Conservation (phyloP, 2,329 filamentous ascomycete genomes). For the Apiospora koreana region DNA sequence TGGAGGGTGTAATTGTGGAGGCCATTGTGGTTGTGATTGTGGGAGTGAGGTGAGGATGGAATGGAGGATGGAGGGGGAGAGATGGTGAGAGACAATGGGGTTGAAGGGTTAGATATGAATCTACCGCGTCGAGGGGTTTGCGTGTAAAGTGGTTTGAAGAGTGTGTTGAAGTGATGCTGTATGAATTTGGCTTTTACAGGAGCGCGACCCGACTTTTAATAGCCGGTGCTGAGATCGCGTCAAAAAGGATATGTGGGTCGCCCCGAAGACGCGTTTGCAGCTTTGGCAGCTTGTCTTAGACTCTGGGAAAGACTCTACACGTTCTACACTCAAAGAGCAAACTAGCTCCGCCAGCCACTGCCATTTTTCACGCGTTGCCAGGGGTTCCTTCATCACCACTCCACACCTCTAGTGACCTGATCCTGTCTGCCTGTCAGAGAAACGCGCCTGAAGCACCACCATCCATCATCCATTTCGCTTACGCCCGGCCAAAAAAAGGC, state of each 20-base stretch:
- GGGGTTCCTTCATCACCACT: neutral
- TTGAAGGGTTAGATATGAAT: neutral
- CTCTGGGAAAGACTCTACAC: neutral
- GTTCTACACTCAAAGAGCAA: neutral
- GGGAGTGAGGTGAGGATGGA: slow-evolving; percentile 14
- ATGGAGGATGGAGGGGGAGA: slow-evolving; percentile 21
- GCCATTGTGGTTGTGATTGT: slow-evolving; percentile 60
- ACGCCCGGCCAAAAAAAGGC: neutral
- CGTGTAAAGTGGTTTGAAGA: slow-evolving; percentile 9
- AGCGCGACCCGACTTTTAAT: slow-evolving; percentile 11
- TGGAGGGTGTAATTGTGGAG: slow-evolving; percentile 65
- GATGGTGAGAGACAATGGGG: slow-evolving; percentile 11
- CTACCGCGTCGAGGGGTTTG: slow-evolving; percentile 9
- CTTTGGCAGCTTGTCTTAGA: neutral
- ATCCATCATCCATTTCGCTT: slow-evolving; percentile 3
- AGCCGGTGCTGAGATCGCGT: slow-evolving; percentile 1
- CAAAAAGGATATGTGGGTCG: neutral
- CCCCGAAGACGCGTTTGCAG: neutral
- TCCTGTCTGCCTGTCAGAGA: neutral
- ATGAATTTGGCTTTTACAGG: neutral
- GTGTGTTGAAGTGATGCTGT: slow-evolving; percentile 11
- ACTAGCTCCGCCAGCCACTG: slow-evolving; percentile 6
- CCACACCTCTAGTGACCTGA: neutral
- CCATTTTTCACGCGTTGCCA: slow-evolving; percentile 6
- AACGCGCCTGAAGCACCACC: slow-evolving; percentile 1